Base-by-base conservation (phyloP, 2,329 filamentous ascomycete species). In the Escovopsis sp. region DNA sequence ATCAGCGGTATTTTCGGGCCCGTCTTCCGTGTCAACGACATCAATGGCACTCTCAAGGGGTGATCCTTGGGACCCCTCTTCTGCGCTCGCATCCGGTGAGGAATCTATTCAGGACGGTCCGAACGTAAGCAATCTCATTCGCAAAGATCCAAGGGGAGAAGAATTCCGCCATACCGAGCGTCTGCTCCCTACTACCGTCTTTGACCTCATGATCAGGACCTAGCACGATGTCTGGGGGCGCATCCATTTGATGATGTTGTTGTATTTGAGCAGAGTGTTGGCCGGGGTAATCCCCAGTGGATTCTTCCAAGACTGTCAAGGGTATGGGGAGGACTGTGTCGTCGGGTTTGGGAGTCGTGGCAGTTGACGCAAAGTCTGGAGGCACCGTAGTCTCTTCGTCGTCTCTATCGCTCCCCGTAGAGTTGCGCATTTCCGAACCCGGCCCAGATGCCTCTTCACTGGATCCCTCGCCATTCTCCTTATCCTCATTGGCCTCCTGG, bases 381-480 rank as follows among this genome's bases (percentile, higher is more conserved):
- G 68, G 55, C 42, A 74, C 60, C 42, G 72, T 71, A 52, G 79
- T 73, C 59, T 79, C 70, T 50, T 81, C 75, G 12, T 76, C 74
- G 39, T 66, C 62, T 12, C 75, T 75, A 56, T 80, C 75, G 28
- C 66, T 65, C 45, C 69, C 68, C 50, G 74, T 67, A 58, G 69
- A 64, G 33, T 68, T 56, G 52, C 77, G 73, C 11, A 73, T 73
- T 42, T 71, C 66, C 5, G 75, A 79, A 32, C 73, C 74, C 5
- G 75, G 79, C 32, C 73, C 74, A 2, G 75, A 75, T 35, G 79
- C 70, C 58, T 80, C 73, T 46, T 74, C 76, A 50, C 79, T 70
- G 35, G 73, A 51, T 6, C 57, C 55, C 33, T 55, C 53, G 50
- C 74, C 65, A 53, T 75, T 70, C 45, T 77, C 65, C 59, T 69